These are phyloP conservation scores for Exophiala sideris DNA, from an alignment of 2,329 filamentous ascomycete species.

Conservation along the genomic window DNA sequence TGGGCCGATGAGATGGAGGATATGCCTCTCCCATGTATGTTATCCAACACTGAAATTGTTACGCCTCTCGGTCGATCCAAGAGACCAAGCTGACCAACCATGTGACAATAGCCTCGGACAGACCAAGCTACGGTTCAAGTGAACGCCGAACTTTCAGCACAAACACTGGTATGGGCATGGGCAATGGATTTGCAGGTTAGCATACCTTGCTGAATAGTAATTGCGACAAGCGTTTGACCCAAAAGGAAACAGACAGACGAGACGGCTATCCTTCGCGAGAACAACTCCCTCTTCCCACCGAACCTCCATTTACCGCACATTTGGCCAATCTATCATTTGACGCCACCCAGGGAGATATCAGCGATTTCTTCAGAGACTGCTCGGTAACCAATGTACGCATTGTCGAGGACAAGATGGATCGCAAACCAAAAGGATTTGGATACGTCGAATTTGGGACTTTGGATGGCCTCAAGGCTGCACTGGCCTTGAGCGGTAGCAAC, in stretches of 20 bases:
- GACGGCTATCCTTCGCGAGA: conserved; percentile 63
- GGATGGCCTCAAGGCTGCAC: conserved; percentile 87
- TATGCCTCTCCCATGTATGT: conserved; percentile 65
- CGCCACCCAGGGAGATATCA: conserved; percentile 76
- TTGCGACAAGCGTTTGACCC: conserved; percentile 1
- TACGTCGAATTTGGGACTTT: conserved; percentile 90
- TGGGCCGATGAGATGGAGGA: conserved; percentile 99
- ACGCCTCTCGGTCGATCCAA: conserved; percentile 5
- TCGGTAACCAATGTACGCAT: conserved; percentile 88
- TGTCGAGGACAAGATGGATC: conserved; percentile 91
- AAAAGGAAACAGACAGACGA: conserved; percentile 29
- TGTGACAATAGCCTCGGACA: conserved; percentile 36
- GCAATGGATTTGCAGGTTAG: conserved; percentile 36
- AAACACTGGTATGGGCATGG: conserved; percentile 35
- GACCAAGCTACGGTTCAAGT: conserved; percentile 45
- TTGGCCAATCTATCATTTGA: conserved; percentile 97
- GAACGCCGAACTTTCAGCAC: conserved; percentile 49
- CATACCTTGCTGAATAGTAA: not conserved
- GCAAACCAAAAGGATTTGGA: conserved; percentile 94
- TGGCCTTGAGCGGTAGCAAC: conserved; percentile 73
- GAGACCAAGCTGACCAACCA: not conserved
- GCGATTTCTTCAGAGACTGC: conserved; percentile 80
- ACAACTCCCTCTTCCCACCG: conserved; percentile 78
- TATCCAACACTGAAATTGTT: conserved; percentile 32
- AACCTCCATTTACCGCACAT: conserved; percentile 93